These are phyloP conservation scores for Favolaschia claudopus DNA, from an alignment of 768 basidiomycete species.

Conservation along the genomic window DNA sequence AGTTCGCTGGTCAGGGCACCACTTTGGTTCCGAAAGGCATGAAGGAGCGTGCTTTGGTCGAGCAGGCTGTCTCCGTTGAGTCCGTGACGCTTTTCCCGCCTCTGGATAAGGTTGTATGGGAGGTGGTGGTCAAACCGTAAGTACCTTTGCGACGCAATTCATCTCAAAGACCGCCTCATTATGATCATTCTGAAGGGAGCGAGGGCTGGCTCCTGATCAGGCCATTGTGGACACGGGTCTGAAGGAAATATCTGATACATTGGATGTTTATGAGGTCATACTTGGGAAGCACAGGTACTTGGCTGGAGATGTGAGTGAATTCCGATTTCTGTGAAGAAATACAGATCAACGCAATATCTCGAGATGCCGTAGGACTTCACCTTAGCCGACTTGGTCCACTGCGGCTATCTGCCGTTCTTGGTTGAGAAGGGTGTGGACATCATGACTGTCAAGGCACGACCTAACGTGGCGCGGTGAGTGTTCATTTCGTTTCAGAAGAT, in stretches of 20 bases:
- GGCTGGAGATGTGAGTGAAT: constrained; percentile 54
- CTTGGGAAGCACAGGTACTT: constrained; percentile 64
- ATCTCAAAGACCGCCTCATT: not conserved
- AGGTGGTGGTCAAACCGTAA: constrained; percentile 62
- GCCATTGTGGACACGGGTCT: constrained; percentile 34
- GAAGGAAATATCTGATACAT: constrained; percentile 43
- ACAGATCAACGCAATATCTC: not conserved
- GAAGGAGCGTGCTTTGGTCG: constrained; percentile 37
- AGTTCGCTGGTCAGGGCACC: constrained; percentile 60
- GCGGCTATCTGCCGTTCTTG: constrained; percentile 47
- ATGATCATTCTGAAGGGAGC: constrained; percentile 14
- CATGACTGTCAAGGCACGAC: constrained; percentile 41
- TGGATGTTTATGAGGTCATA: constrained; percentile 64
- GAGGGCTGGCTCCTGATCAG: constrained; percentile 40
- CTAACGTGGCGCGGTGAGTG: constrained; percentile 52
- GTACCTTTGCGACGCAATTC: constrained; percentile 4
- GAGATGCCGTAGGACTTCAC: constrained; percentile 44
- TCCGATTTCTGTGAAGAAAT: constrained; percentile 2
- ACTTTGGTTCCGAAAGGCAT: constrained; percentile 44
- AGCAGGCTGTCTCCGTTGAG: constrained; percentile 49
- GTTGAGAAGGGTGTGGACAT: constrained; percentile 32
- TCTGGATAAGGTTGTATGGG: constrained; percentile 49
- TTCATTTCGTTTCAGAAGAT: not conserved
- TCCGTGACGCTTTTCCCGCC: constrained; percentile 57
- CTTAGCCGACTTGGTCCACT: constrained; percentile 65